Conservation (phyloP, 2,329 filamentous ascomycete genomes). For the Pseudocercospora vitis region DNA sequence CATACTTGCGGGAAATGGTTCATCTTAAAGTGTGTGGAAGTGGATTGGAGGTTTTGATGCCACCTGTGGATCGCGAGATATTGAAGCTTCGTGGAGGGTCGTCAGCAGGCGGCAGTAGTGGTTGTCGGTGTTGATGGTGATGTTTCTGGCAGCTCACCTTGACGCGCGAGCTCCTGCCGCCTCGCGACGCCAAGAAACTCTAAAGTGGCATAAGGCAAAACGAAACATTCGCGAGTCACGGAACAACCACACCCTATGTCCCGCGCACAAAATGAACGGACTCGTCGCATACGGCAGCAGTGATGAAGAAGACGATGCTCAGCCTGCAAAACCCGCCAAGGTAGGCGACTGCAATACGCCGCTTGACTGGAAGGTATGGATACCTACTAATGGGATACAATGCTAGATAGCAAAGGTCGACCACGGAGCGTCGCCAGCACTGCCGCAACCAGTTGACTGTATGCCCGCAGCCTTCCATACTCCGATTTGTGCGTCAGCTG, state of each 20-base stretch:
- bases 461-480: background rate
- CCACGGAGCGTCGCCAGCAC: conserved; percentile 9
- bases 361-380: conserved; percentile 38
- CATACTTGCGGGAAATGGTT: conserved; percentile 66
- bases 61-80: conserved; percentile 3
- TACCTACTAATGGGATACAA: conserved; percentile 47
- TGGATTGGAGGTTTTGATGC: background rate
- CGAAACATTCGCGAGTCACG: background rate
- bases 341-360: conserved; percentile 39
- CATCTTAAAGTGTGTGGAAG: conserved; percentile 55
- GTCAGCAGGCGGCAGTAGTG: background rate
- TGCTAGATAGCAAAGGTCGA: conserved; percentile 33
- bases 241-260: background rate
- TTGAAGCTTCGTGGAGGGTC: background rate
- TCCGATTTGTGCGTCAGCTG: too few relatives aligned
- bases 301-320: conserved; percentile 44
- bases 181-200: background rate
- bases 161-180: conserved; percentile 7
- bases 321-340: conserved; percentile 36
- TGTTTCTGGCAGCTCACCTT: conserved; percentile 8
- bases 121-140: conserved; percentile 10
- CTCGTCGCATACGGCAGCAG: conserved; percentile 51
- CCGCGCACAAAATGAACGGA: conserved; percentile 28
- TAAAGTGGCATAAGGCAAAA: background rate
- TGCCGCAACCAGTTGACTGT: background rate